phyloP scores from a whole-genome alignment of 495 filamentous ascomycete species.

The Terfezia claveryi region DNA sequence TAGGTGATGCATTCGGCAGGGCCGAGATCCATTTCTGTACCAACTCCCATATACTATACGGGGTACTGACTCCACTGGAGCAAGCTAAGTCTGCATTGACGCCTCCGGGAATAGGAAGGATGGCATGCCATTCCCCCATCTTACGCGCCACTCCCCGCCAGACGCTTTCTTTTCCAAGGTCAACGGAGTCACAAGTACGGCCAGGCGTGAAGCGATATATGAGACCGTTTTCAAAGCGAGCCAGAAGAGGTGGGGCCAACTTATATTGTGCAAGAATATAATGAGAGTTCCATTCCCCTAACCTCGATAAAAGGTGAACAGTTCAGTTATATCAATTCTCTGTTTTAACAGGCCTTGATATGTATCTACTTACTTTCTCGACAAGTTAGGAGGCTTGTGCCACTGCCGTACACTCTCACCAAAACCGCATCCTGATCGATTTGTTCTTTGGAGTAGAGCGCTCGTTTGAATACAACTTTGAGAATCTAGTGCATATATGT shows the following conservation, averaged over 20 bases:
- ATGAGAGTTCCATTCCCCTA: conserved; percentile 35
- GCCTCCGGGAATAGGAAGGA: conserved; percentile 35
- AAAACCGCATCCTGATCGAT: conserved; percentile 68
- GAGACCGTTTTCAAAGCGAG: conserved; percentile 85
- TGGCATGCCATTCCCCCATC: conserved; percentile 76
- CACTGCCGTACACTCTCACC: conserved; percentile 75
- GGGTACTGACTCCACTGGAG: too few species aligned
- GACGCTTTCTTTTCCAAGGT: conserved; percentile 44
- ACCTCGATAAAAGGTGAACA: neutral
- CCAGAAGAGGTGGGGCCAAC: conserved; percentile 62
- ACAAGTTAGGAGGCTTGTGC: conserved; percentile 81
- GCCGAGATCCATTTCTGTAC: conserved; percentile 84
- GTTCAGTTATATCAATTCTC: neutral
- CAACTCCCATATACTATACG: conserved; percentile 50
- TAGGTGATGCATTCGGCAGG: conserved; percentile 45
- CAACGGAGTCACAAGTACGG: conserved; percentile 45
- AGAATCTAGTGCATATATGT: too few species aligned
- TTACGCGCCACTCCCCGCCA: conserved; percentile 61
- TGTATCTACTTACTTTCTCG: conserved; percentile 36
- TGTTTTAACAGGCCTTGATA: neutral
- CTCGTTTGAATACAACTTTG: conserved; percentile 38
- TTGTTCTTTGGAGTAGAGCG: conserved; percentile 56
- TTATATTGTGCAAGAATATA: conserved; percentile 48
- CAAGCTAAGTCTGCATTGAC: conserved; percentile 10
- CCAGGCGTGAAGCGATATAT: conserved; percentile 72